Evolutionary conservation across 768 basidiomycete genomes (phyloP).

Genomic region (Tubosaeta sp.): DNA sequence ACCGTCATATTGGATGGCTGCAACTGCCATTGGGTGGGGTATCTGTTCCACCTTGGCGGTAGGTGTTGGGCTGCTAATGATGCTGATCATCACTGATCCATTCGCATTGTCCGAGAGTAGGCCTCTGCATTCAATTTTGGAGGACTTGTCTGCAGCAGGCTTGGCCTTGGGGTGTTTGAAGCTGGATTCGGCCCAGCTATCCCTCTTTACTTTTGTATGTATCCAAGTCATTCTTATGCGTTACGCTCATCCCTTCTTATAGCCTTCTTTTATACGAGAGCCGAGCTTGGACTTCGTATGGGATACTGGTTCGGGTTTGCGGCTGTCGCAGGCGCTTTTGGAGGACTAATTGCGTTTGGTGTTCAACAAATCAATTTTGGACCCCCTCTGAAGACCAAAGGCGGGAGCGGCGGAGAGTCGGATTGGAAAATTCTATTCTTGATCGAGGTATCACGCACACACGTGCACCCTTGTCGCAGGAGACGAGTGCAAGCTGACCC

Average conservation of each 20-base stretch:
- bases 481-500: neutral
- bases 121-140: constrained; percentile 57
- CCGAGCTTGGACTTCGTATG: constrained; percentile 71
- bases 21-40: constrained; percentile 69
- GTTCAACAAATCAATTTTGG: constrained; percentile 60
- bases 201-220: constrained; percentile 73
- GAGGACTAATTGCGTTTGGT: constrained; percentile 80
- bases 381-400: constrained; percentile 16
- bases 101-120: constrained; percentile 31
- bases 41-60: constrained; percentile 72
- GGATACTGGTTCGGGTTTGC: constrained; percentile 85
- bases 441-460: constrained; percentile 49
- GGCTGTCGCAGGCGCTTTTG: constrained; percentile 80
- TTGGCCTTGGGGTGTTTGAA: constrained; percentile 74
- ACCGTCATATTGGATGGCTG: constrained; percentile 65
- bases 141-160: constrained; percentile 52
- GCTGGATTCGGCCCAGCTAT: constrained; percentile 75
- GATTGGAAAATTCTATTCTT: constrained; percentile 53
- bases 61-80: constrained; percentile 3
- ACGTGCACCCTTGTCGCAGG: neutral
- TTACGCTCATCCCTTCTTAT: no score
- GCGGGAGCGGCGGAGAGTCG: constrained; percentile 27
- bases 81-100: neutral
- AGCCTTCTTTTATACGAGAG: constrained; percentile 77
- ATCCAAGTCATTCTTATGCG: neutral